A percentile compares a stretch with the other conserved stretches of the same genome.
phyloP scores from a whole-genome alignment of 1,139 yeast species.

The Debaryomyces coudertii region DNA sequence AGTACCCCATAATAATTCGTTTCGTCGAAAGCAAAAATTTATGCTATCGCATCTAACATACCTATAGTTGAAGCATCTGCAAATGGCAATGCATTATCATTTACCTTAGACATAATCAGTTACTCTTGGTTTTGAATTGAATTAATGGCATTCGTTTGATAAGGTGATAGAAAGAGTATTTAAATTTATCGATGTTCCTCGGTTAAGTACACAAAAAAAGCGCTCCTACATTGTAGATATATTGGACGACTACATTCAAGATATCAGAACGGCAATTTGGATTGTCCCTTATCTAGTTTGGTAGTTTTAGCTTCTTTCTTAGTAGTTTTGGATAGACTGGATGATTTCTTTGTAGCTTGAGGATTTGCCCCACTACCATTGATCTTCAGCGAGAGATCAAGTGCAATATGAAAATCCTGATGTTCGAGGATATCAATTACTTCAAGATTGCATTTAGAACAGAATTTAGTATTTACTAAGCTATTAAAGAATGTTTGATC shows the following conservation, averaged over 20 bases:
- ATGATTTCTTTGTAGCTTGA: neutral
- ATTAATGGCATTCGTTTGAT: neutral
- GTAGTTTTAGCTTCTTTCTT: neutral
- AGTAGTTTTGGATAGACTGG: neutral
- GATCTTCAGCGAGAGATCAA: constrained; percentile 36
- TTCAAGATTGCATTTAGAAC: constrained; percentile 29
- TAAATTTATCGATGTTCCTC: constrained; percentile 2
- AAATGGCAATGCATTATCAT: constrained; percentile 41
- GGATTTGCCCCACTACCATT: constrained; percentile 18
- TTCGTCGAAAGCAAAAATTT: neutral
- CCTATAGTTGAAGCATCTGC: constrained; percentile 55
- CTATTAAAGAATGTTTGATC: constrained; percentile 18
- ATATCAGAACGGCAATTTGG: constrained; percentile 16
- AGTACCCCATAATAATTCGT: constrained; percentile 9
- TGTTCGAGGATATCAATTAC: constrained; percentile 43
- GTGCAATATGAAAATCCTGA: constrained; percentile 44
- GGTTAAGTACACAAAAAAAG: neutral
- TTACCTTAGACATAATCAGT: constrained; percentile 27
- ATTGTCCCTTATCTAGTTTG: constrained; percentile 15
- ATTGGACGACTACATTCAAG: neutral
- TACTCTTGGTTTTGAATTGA: neutral
- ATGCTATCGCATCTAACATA: constrained; percentile 25
- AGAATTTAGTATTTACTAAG: constrained; percentile 23
- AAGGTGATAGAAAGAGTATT: neutral
- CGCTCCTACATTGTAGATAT: neutral